Evolutionary conservation across 805 yeast species (phyloP).

Genomic region (baker's yeast (Saccharomyces cerevisiae)): DNA sequence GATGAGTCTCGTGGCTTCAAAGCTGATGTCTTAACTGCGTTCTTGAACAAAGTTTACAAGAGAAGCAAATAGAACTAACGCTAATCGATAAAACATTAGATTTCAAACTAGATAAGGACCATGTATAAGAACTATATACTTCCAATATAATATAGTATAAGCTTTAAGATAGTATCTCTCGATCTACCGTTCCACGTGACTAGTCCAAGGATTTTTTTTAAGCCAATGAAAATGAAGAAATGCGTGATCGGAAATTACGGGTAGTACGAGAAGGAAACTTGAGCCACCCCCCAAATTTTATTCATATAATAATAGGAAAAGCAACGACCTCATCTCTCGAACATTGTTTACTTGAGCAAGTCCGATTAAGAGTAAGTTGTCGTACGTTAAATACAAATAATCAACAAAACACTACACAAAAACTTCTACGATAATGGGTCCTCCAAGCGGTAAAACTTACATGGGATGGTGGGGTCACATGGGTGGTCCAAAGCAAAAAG

Average conservation of each 20-base stretch:
- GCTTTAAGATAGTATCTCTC: background rate
- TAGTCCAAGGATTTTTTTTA: background rate
- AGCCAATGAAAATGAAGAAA: background rate
- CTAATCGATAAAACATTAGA: background rate
- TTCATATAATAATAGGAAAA: background rate
- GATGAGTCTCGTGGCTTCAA: conserved; percentile 95
- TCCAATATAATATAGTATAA: background rate
- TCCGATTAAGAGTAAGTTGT: background rate
- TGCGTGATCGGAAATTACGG: background rate
- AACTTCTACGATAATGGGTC: conserved; percentile 42
- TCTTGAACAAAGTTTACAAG: conserved; percentile 87
- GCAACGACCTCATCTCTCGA: background rate
- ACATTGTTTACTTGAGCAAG: background rate
- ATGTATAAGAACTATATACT: background rate
- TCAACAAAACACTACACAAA: background rate
- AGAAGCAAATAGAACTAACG: conserved; percentile 58
- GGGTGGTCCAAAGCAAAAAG: conserved; percentile 81
- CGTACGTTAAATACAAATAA: background rate
- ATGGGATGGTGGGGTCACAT: conserved; percentile 98
- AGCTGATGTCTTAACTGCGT: conserved; percentile 71
- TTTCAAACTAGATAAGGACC: background rate
- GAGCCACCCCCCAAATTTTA: background rate
- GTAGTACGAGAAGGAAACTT: background rate
- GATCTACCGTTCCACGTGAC: background rate
- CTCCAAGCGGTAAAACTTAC: conserved; percentile 65